Conservation (phyloP, 2,329 filamentous ascomycete species). For the Apiospora koreana region DNA sequence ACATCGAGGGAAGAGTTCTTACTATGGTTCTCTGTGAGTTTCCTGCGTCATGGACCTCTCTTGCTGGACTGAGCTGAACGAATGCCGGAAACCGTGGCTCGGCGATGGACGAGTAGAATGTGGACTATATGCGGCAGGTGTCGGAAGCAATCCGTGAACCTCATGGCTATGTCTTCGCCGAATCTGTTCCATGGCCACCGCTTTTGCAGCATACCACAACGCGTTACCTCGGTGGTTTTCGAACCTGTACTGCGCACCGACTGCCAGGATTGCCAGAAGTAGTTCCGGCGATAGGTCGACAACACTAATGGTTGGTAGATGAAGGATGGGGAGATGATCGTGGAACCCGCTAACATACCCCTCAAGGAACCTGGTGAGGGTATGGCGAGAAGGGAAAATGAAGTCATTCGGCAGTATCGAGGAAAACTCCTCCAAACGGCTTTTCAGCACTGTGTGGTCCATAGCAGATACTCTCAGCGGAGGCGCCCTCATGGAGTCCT, state of each 20-base stretch:
- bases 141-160: constrained; percentile 57
- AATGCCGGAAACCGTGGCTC: constrained; percentile 57
- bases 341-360: constrained; percentile 70
- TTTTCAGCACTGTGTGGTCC: constrained; percentile 58
- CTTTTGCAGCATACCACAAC: constrained; percentile 62
- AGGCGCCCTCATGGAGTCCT: constrained; percentile 38
- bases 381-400: constrained; percentile 68
- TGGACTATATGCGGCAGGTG: constrained; percentile 58
- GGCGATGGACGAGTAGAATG: constrained; percentile 62
- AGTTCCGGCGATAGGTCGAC: constrained; percentile 69
- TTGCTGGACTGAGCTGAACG: constrained; percentile 59
- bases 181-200: constrained; percentile 60
- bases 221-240: constrained; percentile 60
- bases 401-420: constrained; percentile 63
- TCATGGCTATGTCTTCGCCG: constrained; percentile 58
- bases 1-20: constrained; percentile 29
- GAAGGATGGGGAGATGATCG: constrained; percentile 60
- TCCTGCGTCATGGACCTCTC: constrained; percentile 59
- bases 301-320: constrained; percentile 65
- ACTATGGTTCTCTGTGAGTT: constrained; percentile 61
- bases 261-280: constrained; percentile 65
- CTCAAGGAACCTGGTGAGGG: constrained; percentile 67
- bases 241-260: constrained; percentile 68
- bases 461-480: constrained; percentile 52
- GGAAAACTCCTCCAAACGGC: constrained; percentile 62